These are phyloP conservation scores for Alternaria consortialis DNA, from an alignment of 2,329 filamentous ascomycete genomes.

Conservation along the genomic window DNA sequence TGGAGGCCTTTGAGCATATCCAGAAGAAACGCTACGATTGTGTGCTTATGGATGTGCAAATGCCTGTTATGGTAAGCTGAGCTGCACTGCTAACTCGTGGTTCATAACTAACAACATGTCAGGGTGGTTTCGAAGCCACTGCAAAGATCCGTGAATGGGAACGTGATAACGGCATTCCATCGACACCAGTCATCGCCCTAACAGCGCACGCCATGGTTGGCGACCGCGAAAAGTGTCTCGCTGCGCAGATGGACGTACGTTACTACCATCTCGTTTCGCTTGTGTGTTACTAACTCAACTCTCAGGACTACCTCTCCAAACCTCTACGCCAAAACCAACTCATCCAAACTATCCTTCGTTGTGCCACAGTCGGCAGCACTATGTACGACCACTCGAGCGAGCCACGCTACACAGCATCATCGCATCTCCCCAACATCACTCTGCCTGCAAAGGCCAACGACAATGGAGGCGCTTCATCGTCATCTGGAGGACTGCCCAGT, in stretches of 20 bases:
- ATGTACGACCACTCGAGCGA: slow-evolving; percentile 72
- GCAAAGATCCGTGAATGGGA: slow-evolving; percentile 97
- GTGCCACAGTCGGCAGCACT: slow-evolving; percentile 87
- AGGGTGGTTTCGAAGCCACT: slow-evolving; percentile 96
- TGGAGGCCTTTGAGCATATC: slow-evolving; percentile 91
- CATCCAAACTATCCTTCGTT: slow-evolving; percentile 97
- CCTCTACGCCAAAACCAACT: slow-evolving; percentile 96
- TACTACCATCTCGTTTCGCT: too few species aligned
- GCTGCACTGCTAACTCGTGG: not conserved
- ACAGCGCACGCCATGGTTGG: slow-evolving; percentile 99
- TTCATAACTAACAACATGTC: slow-evolving; percentile 49
- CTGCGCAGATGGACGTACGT: slow-evolving; percentile 89
- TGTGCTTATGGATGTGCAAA: slow-evolving; percentile 98
- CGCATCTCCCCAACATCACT: slow-evolving; percentile 12
- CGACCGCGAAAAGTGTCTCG: slow-evolving; percentile 96
- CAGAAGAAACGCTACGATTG: slow-evolving; percentile 94
- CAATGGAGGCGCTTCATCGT: slow-evolving; percentile 10
- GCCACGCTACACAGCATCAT: slow-evolving; percentile 15
- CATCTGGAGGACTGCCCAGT: slow-evolving; percentile 5
- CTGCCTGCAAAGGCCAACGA: slow-evolving; percentile 12
- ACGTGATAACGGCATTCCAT: slow-evolving; percentile 76
- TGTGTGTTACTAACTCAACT: slow-evolving; percentile 21
- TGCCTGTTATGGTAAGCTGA: slow-evolving; percentile 91
- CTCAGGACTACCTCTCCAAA: slow-evolving; percentile 88
- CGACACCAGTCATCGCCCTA: slow-evolving; percentile 94